Conservation (phyloP, 129 eudicot genomes). For the Pittosporum tobira region DNA sequence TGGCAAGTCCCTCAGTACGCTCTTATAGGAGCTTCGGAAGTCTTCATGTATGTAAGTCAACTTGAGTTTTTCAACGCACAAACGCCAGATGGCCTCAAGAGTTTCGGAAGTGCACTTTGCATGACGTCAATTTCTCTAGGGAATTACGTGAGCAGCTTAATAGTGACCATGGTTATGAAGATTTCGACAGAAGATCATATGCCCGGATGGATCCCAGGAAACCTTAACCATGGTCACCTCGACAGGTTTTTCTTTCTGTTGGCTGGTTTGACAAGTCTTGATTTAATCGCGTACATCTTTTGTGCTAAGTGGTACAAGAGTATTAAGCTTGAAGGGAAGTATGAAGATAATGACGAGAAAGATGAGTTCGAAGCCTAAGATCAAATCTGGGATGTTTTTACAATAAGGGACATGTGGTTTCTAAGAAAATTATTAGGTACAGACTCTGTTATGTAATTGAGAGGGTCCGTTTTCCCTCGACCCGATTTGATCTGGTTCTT, state of each 20-base stretch:
- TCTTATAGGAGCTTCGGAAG: conserved; percentile 80
- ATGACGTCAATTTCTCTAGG: conserved; percentile 97
- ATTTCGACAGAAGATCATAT: conserved; percentile 60
- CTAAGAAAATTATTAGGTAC: conserved; percentile 16
- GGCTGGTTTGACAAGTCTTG: conserved; percentile 61
- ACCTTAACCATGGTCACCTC: conserved; percentile 70
- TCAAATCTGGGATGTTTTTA: conserved; percentile 4
- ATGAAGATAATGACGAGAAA: conserved; percentile 23
- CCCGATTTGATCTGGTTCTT: conserved; percentile 14
- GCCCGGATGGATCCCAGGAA: conserved; percentile 96
- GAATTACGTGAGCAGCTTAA: conserved; percentile 77
- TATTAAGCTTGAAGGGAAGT: conserved; percentile 49
- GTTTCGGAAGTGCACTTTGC: conserved; percentile 94
- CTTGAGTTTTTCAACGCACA: conserved; percentile 93
- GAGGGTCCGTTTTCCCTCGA: conserved; percentile 13
- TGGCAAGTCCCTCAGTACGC: conserved; percentile 95
- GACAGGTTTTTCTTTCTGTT: conserved; percentile 79
- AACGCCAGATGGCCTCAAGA: conserved; percentile 86
- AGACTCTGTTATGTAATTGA: conserved; percentile 9
- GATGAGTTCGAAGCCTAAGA: conserved; percentile 34
- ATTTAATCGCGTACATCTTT: conserved; percentile 54
- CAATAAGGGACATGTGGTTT: conserved; percentile 26
- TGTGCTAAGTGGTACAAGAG: conserved; percentile 78
- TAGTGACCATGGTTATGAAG: conserved; percentile 74
- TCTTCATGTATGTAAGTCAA: conserved; percentile 91